Percentiles rank a stretch among this genome's conserved stretches.
phyloP scores from a whole-genome alignment of 1,139 yeast genomes.

The Spencermartinsiella ligniputridi region DNA sequence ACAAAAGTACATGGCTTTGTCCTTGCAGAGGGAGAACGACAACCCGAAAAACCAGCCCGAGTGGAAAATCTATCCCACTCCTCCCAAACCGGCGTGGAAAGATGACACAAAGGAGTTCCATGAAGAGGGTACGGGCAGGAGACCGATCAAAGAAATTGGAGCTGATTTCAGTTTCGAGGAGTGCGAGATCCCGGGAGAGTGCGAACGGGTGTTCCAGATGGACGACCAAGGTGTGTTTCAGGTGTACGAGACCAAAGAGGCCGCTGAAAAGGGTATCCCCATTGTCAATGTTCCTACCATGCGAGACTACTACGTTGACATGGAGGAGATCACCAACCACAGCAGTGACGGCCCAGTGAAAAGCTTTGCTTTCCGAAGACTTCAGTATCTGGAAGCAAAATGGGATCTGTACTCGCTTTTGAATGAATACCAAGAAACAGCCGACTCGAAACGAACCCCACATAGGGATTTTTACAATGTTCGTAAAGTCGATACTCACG shows the following conservation, averaged over 20 bases:
- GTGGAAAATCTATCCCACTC: conserved; percentile 89
- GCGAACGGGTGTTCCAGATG: conserved; percentile 43
- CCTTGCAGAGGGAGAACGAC: conserved; percentile 66
- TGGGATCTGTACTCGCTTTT: conserved; percentile 88
- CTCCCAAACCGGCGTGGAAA: conserved; percentile 91
- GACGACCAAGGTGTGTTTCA: conserved; percentile 68
- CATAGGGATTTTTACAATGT: conserved; percentile 98
- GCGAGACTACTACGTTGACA: conserved; percentile 76
- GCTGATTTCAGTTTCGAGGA: conserved; percentile 57
- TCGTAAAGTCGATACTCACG: conserved; percentile 97
- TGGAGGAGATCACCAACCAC: conserved; percentile 62
- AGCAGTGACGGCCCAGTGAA: conserved; percentile 97
- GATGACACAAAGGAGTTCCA: conserved; percentile 56
- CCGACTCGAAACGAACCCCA: conserved; percentile 77
- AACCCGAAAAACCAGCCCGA: conserved; percentile 73
- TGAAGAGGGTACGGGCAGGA: conserved; percentile 27
- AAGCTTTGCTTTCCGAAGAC: conserved; percentile 89
- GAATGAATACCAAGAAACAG: conserved; percentile 89
- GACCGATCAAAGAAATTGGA: conserved; percentile 31
- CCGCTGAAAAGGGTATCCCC: conserved; percentile 29
- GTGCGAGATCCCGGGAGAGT: conserved; percentile 60
- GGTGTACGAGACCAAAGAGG: conserved; percentile 43
- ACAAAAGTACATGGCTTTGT: conserved; percentile 64
- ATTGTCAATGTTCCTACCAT: conserved; percentile 69
- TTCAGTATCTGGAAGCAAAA: conserved; percentile 91